phyloP scores from a whole-genome alignment of 768 basidiomycete genomes.

The Bullera alba region DNA sequence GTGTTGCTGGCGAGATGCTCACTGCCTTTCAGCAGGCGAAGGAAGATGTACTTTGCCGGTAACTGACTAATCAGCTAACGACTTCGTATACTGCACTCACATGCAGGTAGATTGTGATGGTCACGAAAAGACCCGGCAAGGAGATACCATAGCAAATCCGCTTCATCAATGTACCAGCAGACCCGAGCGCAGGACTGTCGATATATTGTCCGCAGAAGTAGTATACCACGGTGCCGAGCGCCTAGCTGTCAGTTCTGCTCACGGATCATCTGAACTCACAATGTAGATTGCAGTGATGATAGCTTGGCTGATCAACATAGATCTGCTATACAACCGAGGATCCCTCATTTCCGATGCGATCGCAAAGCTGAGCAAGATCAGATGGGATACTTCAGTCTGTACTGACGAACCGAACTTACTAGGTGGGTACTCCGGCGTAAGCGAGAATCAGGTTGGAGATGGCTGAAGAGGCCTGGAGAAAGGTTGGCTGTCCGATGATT shows the following conservation, averaged over 20 bases:
- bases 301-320: conserved; percentile 16
- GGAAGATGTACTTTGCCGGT: conserved; percentile 32
- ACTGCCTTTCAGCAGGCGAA: conserved; percentile 25
- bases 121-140: conserved; percentile 23
- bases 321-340: conserved; percentile 31
- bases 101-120: conserved; percentile 24
- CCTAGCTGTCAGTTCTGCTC: neutral
- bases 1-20: conserved; percentile 16
- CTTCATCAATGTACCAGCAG: conserved; percentile 33
- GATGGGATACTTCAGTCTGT: too few relatives aligned
- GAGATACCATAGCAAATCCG: conserved; percentile 35
- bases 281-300: conserved; percentile 24
- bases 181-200: conserved; percentile 29
- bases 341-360: conserved; percentile 40
- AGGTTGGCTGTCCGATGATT: conserved; percentile 8
- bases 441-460: conserved; percentile 14
- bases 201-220: conserved; percentile 33
- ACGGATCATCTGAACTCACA: neutral
- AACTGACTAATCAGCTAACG: neutral
- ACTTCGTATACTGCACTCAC: conserved; percentile 7
- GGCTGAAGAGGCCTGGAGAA: conserved; percentile 12
- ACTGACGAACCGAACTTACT: too few relatives aligned
- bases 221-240: conserved; percentile 12
- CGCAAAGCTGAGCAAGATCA: conserved; percentile 18
- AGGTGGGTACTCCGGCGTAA: conserved; percentile 19